These are phyloP conservation scores for Saprolegnia diclina DNA, from an alignment of 352 stramenopile genomes.

Conservation along the genomic window DNA sequence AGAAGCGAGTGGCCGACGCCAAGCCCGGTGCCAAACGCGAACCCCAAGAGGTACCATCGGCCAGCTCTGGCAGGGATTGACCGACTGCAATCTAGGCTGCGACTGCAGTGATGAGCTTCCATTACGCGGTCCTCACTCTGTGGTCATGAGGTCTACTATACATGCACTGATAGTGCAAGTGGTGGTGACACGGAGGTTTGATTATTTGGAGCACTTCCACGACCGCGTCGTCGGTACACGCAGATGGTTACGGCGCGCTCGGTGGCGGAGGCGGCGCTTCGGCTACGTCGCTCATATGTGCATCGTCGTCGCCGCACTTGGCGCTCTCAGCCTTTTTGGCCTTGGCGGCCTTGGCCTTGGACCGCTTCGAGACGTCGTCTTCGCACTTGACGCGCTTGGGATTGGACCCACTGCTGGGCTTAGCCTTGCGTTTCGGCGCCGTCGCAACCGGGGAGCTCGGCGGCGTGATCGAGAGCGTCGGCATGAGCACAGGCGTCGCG, in stretches of 20 bases:
- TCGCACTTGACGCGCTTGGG: not conserved
- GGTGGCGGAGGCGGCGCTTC: not conserved
- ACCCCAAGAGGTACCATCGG: too few species aligned
- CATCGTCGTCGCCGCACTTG: conserved; percentile 2
- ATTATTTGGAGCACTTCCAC: conserved; percentile 1
- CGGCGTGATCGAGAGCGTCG: conserved; percentile 19
- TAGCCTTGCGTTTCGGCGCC: conserved; percentile 5
- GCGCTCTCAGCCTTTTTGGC: not conserved
- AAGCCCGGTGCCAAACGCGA: too few species aligned
- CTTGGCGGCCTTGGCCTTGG: not conserved
- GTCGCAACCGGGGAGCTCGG: conserved; percentile 4
- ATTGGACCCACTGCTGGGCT: not conserved
- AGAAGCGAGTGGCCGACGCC: too few species aligned
- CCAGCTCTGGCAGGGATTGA: too few species aligned
- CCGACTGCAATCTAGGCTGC: too few species aligned
- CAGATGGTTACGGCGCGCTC: not conserved
- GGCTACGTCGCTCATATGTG: not conserved
- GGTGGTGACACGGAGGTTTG: too few species aligned
- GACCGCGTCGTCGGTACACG: not conserved
- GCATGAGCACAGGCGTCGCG: not conserved
- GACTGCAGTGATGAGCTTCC: too few species aligned
- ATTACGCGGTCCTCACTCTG: too few species aligned
- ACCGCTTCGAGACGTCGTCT: not conserved
- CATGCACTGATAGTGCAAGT: too few species aligned
- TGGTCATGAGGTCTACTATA: too few species aligned